phyloP scores from a whole-genome alignment of 257 asterid species.

The Verbena officinalis region DNA sequence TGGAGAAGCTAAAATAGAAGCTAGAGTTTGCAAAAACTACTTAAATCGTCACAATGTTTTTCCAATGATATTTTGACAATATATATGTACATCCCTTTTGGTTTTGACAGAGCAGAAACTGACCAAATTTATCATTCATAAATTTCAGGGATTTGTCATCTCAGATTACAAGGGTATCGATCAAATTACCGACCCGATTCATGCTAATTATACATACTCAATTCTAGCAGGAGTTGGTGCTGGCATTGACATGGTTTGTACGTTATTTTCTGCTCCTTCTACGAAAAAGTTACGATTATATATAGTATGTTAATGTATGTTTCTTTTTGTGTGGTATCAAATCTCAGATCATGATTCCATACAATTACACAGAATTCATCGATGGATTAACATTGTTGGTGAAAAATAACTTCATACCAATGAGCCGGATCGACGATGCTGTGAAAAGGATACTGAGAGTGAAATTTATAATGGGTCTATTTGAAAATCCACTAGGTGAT shows the following conservation, averaged over 20 bases:
- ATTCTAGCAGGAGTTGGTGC: slow-evolving; percentile 43
- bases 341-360: slow-evolving; percentile 39
- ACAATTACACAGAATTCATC: slow-evolving; percentile 41
- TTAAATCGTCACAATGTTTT: slow-evolving; percentile 2
- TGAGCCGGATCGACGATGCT: slow-evolving; percentile 42
- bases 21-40: too few relatives aligned
- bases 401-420: slow-evolving; percentile 33
- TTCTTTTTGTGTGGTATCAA: not conserved
- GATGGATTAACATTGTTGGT: slow-evolving; percentile 36
- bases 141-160: slow-evolving; percentile 44
- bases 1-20: too few relatives aligned
- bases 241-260: slow-evolving; percentile 49
- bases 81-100: not conserved
- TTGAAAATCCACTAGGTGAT: slow-evolving; percentile 44
- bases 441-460: slow-evolving; percentile 49
- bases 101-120: not conserved
- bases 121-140: not conserved
- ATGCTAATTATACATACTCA: slow-evolving; percentile 42
- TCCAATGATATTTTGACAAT: too few relatives aligned
- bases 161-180: too few relatives aligned
- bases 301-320: too few relatives aligned
- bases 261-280: too few relatives aligned
- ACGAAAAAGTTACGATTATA: too few relatives aligned
- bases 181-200: slow-evolving; percentile 34
- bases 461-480: slow-evolving; percentile 43